A percentile compares a stretch with the other conserved stretches of the same genome.
Conservation (phyloP, 192 early-diverging fungal species). For the Mortierella hygrophila region DNA sequence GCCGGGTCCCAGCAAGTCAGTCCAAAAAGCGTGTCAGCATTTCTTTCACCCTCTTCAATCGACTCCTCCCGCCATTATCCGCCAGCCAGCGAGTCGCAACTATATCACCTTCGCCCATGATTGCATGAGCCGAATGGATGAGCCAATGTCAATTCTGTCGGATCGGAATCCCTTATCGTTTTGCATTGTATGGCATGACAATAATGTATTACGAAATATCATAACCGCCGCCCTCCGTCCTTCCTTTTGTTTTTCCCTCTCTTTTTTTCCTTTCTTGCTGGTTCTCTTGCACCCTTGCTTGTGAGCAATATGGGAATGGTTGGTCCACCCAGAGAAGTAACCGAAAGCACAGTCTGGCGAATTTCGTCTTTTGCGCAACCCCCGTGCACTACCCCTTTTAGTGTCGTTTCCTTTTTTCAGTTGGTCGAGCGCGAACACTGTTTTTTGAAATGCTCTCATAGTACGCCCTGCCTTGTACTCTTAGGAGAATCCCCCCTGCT, state of each 20-base stretch:
- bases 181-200: background rate
- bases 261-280: background rate
- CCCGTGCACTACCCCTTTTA: constrained; percentile 1
- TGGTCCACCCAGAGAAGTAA: constrained; percentile 3
- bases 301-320: background rate
- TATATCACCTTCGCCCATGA: constrained; percentile 1
- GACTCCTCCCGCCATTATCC: background rate
- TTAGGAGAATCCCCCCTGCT: background rate
- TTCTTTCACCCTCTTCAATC: background rate
- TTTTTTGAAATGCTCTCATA: background rate
- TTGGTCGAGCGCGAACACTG: background rate
- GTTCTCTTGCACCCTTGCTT: background rate
- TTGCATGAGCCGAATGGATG: background rate
- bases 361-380: background rate
- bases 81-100: background rate
- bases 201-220: background rate
- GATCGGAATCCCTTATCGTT: constrained; percentile 6
- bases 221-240: background rate
- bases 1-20: no score
- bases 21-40: no score
- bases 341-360: background rate
- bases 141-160: background rate
- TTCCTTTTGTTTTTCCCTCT: background rate
- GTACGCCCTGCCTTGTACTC: background rate
- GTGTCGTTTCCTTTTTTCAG: background rate